Conservation (phyloP, 208 protist species). For the Trichomonas gallinae region DNA sequence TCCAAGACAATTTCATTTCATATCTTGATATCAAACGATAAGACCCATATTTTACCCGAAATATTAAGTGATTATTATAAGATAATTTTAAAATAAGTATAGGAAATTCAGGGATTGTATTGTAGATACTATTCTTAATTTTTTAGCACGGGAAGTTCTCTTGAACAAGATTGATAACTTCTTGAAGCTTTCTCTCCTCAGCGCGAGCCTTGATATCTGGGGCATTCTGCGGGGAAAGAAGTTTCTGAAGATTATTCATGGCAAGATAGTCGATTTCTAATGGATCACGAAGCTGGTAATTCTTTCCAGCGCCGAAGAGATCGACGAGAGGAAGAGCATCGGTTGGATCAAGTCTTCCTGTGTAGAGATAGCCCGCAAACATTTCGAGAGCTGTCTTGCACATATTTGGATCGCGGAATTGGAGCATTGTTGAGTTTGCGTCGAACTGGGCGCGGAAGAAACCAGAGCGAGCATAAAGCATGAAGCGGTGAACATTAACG, state of each 20-base stretch:
- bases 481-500: constrained; percentile 7
- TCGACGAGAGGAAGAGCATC: background rate
- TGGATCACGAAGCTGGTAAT: background rate
- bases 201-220: background rate
- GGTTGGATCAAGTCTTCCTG: background rate
- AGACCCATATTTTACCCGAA: background rate
- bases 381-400: constrained; percentile 10
- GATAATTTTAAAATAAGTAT: background rate
- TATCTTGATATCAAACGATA: no score
- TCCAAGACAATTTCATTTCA: no score
- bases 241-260: background rate
- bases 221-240: background rate
- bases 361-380: background rate
- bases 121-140: background rate
- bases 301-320: background rate
- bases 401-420: constrained; percentile 14
- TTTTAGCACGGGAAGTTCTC: constrained; percentile 5
- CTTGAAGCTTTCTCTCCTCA: background rate
- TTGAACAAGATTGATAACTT: constrained; percentile 16
- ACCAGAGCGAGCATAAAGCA: background rate
- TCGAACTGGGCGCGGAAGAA: background rate
- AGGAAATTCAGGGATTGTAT: background rate
- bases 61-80: background rate
- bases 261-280: background rate
- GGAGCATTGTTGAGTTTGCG: background rate